Evolutionary conservation across 257 asterid species (phyloP).

Genomic region (Vinca minor): DNA sequence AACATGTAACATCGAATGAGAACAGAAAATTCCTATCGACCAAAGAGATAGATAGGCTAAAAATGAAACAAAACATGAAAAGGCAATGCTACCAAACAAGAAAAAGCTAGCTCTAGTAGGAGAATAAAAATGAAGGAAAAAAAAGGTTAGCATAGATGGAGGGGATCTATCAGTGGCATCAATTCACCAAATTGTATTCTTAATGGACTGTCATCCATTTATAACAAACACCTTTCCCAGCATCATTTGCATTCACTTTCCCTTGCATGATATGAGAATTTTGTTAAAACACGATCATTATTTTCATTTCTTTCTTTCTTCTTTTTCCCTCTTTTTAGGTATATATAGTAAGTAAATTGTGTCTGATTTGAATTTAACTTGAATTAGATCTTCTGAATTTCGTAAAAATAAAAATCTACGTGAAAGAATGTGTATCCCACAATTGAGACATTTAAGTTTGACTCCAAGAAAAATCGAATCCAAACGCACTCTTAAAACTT

Average conservation of each 20-base stretch:
- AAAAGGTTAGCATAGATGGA: slow-evolving; percentile 17
- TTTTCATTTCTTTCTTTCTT: slow-evolving; percentile 13
- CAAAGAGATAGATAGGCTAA: too few relatives aligned
- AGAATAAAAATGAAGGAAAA: slow-evolving; percentile 3
- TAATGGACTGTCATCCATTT: slow-evolving; percentile 76
- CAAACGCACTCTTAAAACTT: too few relatives aligned
- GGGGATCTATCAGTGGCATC: slow-evolving; percentile 42
- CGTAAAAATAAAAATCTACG: too few relatives aligned
- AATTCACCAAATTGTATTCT: slow-evolving; percentile 41
- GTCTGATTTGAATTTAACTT: too few relatives aligned
- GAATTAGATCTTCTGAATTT: too few relatives aligned
- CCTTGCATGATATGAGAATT: slow-evolving; percentile 40
- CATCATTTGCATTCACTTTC: slow-evolving; percentile 45
- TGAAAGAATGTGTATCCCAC: too few relatives aligned
- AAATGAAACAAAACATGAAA: slow-evolving; percentile 11
- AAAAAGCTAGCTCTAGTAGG: background rate
- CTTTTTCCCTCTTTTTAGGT: too few relatives aligned
- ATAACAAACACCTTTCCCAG: slow-evolving; percentile 22
- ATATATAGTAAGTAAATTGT: too few relatives aligned
- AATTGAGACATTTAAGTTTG: too few relatives aligned
- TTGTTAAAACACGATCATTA: slow-evolving; percentile 22
- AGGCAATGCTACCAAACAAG: background rate
- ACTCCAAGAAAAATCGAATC: too few relatives aligned
- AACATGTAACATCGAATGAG: too few relatives aligned
- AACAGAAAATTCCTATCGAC: too few relatives aligned